These are phyloP conservation scores for Leccinellum luteum DNA, from an alignment of 768 basidiomycete genomes.

Conservation along the genomic window DNA sequence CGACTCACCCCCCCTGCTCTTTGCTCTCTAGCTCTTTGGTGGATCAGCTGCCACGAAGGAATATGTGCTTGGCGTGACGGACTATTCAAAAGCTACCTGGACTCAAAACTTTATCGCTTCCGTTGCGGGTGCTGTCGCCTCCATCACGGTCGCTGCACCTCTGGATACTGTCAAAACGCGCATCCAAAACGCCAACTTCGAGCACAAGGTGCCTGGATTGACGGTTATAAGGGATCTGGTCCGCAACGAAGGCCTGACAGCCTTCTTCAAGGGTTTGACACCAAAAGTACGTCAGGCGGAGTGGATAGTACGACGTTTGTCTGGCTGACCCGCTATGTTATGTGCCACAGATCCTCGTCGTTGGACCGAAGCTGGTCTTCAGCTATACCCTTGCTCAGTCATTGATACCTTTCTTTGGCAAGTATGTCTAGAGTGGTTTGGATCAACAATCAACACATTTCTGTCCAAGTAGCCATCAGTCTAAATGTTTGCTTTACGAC, in stretches of 20 bases:
- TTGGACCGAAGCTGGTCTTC: constrained; percentile 97
- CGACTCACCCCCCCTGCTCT: background rate
- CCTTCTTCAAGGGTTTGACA: constrained; percentile 96
- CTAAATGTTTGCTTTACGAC: constrained; percentile 1
- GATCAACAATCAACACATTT: background rate
- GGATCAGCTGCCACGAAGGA: constrained; percentile 95
- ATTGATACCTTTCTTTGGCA: constrained; percentile 87
- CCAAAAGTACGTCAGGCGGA: constrained; percentile 67
- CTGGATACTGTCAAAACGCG: constrained; percentile 96
- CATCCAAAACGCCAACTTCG: constrained; percentile 98
- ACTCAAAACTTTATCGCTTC: constrained; percentile 96
- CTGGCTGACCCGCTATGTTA: constrained; percentile 6
- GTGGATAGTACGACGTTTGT: background rate
- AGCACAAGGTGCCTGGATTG: constrained; percentile 74
- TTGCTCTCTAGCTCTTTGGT: constrained; percentile 81
- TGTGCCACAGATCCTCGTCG: constrained; percentile 73
- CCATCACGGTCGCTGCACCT: constrained; percentile 94
- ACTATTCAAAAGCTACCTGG: constrained; percentile 97
- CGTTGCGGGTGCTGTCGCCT: constrained; percentile 89
- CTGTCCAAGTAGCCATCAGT: background rate
- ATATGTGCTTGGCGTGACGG: constrained; percentile 81
- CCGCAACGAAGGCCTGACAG: constrained; percentile 76
- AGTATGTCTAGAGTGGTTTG: constrained; percentile 59
- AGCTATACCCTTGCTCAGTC: constrained; percentile 97
- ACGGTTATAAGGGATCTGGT: constrained; percentile 83